Evolutionary conservation across 768 basidiomycete species (phyloP).

Genomic region (Omphalotus guepiniiformis): DNA sequence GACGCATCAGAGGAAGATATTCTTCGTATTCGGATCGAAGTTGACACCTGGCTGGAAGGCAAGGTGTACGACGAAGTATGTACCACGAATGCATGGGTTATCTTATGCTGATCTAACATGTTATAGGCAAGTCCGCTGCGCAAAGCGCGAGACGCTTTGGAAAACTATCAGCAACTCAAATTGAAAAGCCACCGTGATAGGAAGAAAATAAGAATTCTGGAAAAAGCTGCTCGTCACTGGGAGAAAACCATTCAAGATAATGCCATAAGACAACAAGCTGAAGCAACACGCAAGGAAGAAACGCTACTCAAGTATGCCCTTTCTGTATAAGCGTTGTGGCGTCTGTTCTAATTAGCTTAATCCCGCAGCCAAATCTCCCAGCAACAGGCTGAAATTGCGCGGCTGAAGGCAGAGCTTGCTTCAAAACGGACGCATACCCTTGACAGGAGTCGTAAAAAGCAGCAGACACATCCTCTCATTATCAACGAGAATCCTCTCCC

Average conservation of each 20-base stretch:
- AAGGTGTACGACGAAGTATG: not conserved
- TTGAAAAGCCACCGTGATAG: not conserved
- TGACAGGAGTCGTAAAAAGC: constrained; percentile 2
- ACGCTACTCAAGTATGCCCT: constrained; percentile 1
- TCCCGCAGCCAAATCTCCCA: not conserved
- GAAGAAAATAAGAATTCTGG: not conserved
- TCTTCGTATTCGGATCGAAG: not conserved
- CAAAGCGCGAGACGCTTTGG: constrained; percentile 2
- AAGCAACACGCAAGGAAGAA: constrained; percentile 5
- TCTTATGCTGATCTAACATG: not conserved
- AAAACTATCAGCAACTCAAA: constrained; percentile 2
- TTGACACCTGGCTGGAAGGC: constrained; percentile 1
- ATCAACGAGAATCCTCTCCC: constrained; percentile 6
- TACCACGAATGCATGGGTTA: not conserved
- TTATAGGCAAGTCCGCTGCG: constrained; percentile 2
- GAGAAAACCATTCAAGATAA: not conserved
- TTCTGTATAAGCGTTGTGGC: no score
- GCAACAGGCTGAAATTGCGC: constrained; percentile 4
- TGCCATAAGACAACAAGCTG: constrained; percentile 1
- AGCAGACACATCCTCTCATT: not conserved
- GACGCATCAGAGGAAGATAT: constrained; percentile 4
- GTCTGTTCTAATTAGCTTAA: not conserved
- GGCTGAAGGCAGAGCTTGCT: constrained; percentile 1
- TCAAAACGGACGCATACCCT: not conserved
- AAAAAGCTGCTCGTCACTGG: not conserved